phyloP scores from a whole-genome alignment of 345 rosid species.

The Nephelium lappaceum region DNA sequence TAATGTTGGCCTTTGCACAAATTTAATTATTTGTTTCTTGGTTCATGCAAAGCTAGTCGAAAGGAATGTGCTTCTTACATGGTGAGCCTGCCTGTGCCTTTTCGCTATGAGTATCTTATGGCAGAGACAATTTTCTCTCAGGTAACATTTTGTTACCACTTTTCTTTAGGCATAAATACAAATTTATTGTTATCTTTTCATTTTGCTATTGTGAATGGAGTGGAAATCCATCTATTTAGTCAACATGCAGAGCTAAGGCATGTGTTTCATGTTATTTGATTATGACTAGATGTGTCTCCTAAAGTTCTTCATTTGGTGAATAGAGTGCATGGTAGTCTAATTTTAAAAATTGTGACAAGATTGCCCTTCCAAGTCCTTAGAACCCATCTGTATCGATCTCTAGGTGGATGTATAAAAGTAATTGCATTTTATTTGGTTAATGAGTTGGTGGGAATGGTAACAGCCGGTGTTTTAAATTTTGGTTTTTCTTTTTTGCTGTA shows the following conservation, averaged over 20 bases:
- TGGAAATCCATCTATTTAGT: slow-evolving; percentile 5
- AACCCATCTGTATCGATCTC: not conserved
- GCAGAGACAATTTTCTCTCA: slow-evolving; percentile 98
- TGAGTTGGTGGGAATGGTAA: not conserved
- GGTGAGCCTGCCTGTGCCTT: slow-evolving; percentile 95
- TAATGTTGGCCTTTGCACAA: slow-evolving; percentile 12
- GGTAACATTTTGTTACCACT: slow-evolving; percentile 45
- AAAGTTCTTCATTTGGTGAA: not conserved
- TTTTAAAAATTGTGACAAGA: not conserved
- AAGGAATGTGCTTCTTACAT: slow-evolving; percentile 97
- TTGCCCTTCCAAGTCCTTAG: not conserved
- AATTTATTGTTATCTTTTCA: not conserved
- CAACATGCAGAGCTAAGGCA: not conserved
- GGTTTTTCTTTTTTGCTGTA: not conserved
- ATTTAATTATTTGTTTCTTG: slow-evolving; percentile 47
- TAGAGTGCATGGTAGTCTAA: not conserved
- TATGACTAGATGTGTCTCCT: not conserved
- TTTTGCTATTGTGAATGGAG: not conserved
- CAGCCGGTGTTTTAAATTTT: not conserved
- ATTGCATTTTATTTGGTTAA: slow-evolving; percentile 2
- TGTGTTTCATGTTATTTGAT: not conserved
- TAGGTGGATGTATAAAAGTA: not conserved
- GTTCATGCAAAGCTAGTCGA: slow-evolving; percentile 93
- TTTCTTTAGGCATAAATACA: not conserved
- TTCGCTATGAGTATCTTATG: slow-evolving; percentile 96